These are phyloP conservation scores for Cyberlindnera amylophila DNA, from an alignment of 805 yeast genomes.

Conservation along the genomic window DNA sequence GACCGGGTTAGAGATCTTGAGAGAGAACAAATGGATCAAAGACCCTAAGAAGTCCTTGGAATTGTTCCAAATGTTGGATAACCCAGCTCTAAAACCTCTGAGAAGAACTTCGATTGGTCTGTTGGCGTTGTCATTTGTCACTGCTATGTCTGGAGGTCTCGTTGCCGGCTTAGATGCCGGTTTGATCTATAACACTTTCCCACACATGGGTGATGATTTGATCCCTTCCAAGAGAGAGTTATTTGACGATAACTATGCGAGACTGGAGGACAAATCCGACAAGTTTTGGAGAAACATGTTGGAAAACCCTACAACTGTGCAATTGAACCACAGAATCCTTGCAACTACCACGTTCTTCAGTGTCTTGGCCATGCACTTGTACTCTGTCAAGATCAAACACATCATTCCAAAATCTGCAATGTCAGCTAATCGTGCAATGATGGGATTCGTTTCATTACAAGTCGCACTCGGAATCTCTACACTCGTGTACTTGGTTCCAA, in stretches of 20 bases:
- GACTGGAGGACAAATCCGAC: constrained; percentile 66
- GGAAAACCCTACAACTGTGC: constrained; percentile 96
- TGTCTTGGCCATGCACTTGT: constrained; percentile 66
- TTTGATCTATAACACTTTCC: constrained; percentile 90
- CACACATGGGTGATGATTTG: constrained; percentile 88
- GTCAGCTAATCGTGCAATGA: constrained; percentile 55
- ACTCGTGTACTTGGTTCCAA: constrained; percentile 83
- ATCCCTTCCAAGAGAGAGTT: constrained; percentile 76
- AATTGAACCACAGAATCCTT: constrained; percentile 79
- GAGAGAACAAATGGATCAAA: constrained; percentile 66
- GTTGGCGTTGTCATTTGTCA: constrained; percentile 68
- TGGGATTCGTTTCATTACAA: constrained; percentile 84
- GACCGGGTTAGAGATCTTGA: constrained; percentile 81
- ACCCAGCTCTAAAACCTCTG: constrained; percentile 54
- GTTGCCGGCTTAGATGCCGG: constrained; percentile 99
- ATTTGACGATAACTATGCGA: constrained; percentile 67
- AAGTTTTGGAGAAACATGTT: constrained; percentile 87
- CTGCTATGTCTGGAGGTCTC: constrained; percentile 97
- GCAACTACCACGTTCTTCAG: constrained; percentile 79
- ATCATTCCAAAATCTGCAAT: constrained; percentile 56
- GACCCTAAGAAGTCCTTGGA: constrained; percentile 56
- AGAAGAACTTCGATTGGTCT: constrained; percentile 55
- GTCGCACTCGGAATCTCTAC: constrained; percentile 85
- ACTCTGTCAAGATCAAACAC: constrained; percentile 51
- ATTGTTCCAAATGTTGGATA: constrained; percentile 54